phyloP scores from a whole-genome alignment of 352 stramenopile genomes.

The Porosira glacialis region DNA sequence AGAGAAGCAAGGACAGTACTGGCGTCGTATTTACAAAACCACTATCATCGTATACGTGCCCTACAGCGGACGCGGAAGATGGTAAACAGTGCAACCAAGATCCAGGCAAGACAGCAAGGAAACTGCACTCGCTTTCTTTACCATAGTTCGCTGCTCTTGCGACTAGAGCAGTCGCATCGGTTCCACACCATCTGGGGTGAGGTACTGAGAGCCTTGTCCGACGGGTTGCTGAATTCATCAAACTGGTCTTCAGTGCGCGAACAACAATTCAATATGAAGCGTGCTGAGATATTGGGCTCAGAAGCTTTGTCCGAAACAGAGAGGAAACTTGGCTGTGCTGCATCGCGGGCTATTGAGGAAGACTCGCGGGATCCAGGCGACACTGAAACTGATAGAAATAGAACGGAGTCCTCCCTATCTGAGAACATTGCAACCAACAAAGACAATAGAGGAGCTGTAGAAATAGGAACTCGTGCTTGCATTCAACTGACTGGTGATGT shows the following conservation, averaged over 20 bases:
- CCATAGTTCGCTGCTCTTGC: background rate
- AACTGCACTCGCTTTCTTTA: conserved; percentile 10
- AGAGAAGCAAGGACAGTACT: conserved; percentile 17
- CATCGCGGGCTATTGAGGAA: background rate
- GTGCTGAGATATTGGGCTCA: background rate
- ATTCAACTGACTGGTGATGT: conserved; percentile 1
- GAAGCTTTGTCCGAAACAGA: background rate
- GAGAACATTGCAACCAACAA: background rate
- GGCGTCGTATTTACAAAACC: conserved; percentile 2
- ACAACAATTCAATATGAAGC: background rate
- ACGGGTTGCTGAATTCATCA: background rate
- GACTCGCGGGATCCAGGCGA: background rate
- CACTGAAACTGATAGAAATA: background rate
- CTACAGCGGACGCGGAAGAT: conserved; percentile 2
- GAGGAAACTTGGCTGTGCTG: background rate
- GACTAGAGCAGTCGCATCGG: conserved; percentile 26
- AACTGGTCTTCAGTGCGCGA: background rate
- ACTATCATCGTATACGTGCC: conserved; percentile 12
- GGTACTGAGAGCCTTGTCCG: background rate
- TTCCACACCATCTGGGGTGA: conserved; percentile 22
- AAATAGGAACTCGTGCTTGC: background rate
- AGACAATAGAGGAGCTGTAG: background rate
- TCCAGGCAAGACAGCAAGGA: conserved; percentile 15
- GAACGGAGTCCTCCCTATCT: background rate
- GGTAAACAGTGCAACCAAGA: conserved; percentile 1